Evolutionary conservation across 2,329 filamentous ascomycete species (phyloP), one percentile per base, ranked within the genome.

Genomic region (Pseudogymnoascus sp.): DNA sequence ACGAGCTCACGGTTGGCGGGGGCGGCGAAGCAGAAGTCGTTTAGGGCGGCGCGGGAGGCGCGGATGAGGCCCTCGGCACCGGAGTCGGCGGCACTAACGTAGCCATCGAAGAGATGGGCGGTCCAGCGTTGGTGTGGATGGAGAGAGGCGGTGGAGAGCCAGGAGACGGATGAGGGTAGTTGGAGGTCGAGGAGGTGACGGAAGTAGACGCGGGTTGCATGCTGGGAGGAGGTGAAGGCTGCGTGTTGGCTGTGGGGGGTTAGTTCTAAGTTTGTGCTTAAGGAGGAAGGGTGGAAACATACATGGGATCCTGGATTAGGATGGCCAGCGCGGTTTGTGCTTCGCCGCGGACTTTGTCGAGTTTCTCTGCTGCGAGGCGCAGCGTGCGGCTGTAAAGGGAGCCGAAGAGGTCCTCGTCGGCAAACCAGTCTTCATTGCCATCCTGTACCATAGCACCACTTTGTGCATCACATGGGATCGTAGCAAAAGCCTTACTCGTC

Each of bases 331-430:
- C 80, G 34, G 78, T 75, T 65, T 88, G 85, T 1, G 87, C 88
- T 66, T 85, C 82, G 0, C 84, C 78, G 23, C 95, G 86, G 16
- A 97, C 88, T 66, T 91, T 89, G 74, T 97, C 93, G 1, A 97
- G 81, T 73, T 96, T 97, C 75, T 99, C 95, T 0, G 90, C 84
- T 1, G 91, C 87, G 12, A 97, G 80, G 1, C 92, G 84, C 34
- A 90, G 78, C 1, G 82, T 49, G 25, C 63, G 65, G 5, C 65
- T 63, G 49, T 66, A 67, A 1, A 70, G 40, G 21, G 42, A 36
- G 12, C 65, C 60, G 38, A 69, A 65, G 43, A 64, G 21, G 11
- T 43, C 18, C 14, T n/a, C 5, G 1, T 59, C 49, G 6, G 4
- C 64, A 64, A 12, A 67, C 25, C 11, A 65, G 5, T n/a, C 59